Base-by-base conservation (phyloP, 2,329 filamentous ascomycete species). In the Fusarium avenaceum region DNA sequence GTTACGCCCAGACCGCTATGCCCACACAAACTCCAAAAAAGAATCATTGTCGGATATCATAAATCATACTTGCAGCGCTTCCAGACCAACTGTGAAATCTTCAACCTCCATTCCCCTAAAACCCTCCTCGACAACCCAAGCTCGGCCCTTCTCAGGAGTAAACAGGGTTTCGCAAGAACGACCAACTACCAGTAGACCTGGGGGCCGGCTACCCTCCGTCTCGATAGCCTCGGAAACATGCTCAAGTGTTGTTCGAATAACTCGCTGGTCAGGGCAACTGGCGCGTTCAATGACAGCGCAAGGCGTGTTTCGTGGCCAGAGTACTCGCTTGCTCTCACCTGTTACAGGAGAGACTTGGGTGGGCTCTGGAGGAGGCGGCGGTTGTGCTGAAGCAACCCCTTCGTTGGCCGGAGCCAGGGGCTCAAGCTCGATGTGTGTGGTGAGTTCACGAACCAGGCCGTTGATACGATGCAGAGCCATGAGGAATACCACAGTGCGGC, bases 281-380 rank as follows among this genome's bases (percentile, higher is more conserved):
- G 96, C 96, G 35, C 96, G 87, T 80, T 99, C 96, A 56, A 99
- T 87, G 13, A 99, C 94, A 1, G 95, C 94, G 74, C 95, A 97
- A 0, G 95, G 94, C 1, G 94, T 96, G n/a, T 82, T 79, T 33
- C 79, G 80, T 0, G 95, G 95, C 90, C 93, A 97, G 2, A 89
- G 74, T 3, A 63, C 69, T 56, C 83, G 78, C 13, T 70, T 71
- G 26, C 35, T 55, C 49, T 63, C 62, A 7, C 71, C 65, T 14
- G 66, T 49, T 2, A 32, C 15, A 0, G 49, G 43, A 6, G 57
- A 51, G 3, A 51, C 43, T 28, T 54, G 47, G 6, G 59, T 44
- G 11, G 55, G 58, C 9, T 68, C 63, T 35, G 55, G 58, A 14
- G 59, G 63, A 30, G 67, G 62, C 8, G 57, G 59, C 7, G 65